Evolutionary conservation across 768 basidiomycete species (phyloP).

Genomic region (Termitomyces eurrhizus): DNA sequence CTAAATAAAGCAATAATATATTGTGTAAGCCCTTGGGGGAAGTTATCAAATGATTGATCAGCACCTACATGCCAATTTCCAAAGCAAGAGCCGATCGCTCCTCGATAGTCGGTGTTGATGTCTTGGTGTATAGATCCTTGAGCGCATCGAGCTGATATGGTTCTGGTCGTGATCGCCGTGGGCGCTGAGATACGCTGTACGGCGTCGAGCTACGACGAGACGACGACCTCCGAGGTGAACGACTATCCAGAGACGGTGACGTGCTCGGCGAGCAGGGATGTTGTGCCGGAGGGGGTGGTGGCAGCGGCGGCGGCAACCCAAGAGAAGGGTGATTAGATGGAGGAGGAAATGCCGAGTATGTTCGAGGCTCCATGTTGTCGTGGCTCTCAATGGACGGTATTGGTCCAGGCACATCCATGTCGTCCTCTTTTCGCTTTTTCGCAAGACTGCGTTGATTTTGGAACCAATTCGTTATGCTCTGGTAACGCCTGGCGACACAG

Average conservation of each 20-base stretch:
- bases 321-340: slow-evolving; percentile 45
- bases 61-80: slow-evolving; percentile 70
- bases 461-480: slow-evolving; percentile 84
- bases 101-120: slow-evolving; percentile 74
- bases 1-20: slow-evolving; percentile 26
- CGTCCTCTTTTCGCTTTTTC: slow-evolving; percentile 66
- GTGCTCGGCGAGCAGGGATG: slow-evolving; percentile 33
- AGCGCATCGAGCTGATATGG: slow-evolving; percentile 74
- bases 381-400: slow-evolving; percentile 28
- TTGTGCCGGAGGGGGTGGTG: slow-evolving; percentile 16
- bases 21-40: slow-evolving; percentile 14
- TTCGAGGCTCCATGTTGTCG: slow-evolving; percentile 31
- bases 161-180: slow-evolving; percentile 74
- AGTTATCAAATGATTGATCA: slow-evolving; percentile 14
- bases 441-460: slow-evolving; percentile 80
- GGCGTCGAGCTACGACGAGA: slow-evolving; percentile 40
- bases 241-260: slow-evolving; percentile 36
- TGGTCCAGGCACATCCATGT: slow-evolving; percentile 28
- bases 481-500: slow-evolving; percentile 54
- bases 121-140: slow-evolving; percentile 64
- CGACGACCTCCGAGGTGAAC: slow-evolving; percentile 34
- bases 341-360: slow-evolving; percentile 47
- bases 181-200: slow-evolving; percentile 44
- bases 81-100: slow-evolving; percentile 69
- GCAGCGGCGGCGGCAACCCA: slow-evolving; percentile 25